Percentiles rank a stretch among this genome's conserved stretches.
phyloP scores from a whole-genome alignment of 169 alveolate genomes.

The Besnoitia besnoiti region DNA sequence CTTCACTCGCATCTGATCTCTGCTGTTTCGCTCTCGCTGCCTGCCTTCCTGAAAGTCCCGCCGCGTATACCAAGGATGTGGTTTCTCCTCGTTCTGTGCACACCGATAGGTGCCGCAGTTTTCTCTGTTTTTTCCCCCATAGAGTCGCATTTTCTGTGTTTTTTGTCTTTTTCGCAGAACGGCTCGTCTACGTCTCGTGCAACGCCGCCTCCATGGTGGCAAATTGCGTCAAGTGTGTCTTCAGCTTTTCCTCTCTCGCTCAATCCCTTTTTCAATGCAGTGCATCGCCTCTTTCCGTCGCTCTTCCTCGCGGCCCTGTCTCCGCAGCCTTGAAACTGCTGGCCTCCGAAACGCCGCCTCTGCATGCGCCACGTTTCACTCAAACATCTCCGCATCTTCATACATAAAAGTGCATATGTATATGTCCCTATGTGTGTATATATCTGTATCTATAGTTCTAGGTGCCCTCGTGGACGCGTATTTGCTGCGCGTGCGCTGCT shows the following conservation, averaged over 20 bases:
- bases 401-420: neutral
- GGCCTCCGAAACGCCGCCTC: neutral
- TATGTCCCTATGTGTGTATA: neutral
- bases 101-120: neutral
- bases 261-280: neutral
- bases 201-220: conserved; percentile 65
- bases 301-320: no score
- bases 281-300: no score
- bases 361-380: neutral
- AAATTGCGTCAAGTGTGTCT: conserved; percentile 56
- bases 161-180: neutral
- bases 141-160: neutral
- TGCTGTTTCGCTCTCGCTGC: neutral
- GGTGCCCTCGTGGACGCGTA: neutral
- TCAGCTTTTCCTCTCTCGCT: neutral
- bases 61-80: neutral
- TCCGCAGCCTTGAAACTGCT: no score
- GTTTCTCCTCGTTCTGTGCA: neutral
- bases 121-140: neutral
- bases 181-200: conserved; percentile 72
- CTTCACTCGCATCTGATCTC: no score
- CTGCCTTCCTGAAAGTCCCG: no score
- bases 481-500: no score
- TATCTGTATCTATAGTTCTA: neutral
- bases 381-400: neutral